Conservation (phyloP, 2,329 filamentous ascomycete genomes). For the Alternaria triticina region DNA sequence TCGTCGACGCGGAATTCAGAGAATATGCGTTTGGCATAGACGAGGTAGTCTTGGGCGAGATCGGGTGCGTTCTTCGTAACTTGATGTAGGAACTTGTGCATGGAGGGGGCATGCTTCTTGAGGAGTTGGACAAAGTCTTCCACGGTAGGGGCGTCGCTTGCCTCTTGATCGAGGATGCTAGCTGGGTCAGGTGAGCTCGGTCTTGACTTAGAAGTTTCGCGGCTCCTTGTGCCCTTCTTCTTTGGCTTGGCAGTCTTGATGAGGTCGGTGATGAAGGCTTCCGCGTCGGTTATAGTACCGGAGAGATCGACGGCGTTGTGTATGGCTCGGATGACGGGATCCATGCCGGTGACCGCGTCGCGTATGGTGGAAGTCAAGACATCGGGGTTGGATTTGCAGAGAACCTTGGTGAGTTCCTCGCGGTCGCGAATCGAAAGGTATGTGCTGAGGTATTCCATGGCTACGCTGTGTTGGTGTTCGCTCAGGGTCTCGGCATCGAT, state of each 20-base stretch:
- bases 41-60: slow-evolving; percentile 65
- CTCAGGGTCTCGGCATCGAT: slow-evolving; percentile 57
- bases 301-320: slow-evolving; percentile 75
- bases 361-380: slow-evolving; percentile 72
- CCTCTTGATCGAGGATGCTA: slow-evolving; percentile 28
- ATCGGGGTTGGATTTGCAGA: slow-evolving; percentile 74
- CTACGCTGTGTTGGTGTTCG: slow-evolving; percentile 67
- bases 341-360: slow-evolving; percentile 71
- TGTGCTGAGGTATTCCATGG: slow-evolving; percentile 73
- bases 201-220: slow-evolving; percentile 28
- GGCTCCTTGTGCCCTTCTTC: slow-evolving; percentile 36
- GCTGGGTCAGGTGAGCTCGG: slow-evolving; percentile 31
- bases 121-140: slow-evolving; percentile 75
- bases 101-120: slow-evolving; percentile 65
- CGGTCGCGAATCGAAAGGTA: slow-evolving; percentile 76
- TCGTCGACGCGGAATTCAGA: slow-evolving; percentile 59
- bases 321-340: slow-evolving; percentile 74
- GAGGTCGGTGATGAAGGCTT: slow-evolving; percentile 74
- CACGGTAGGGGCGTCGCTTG: slow-evolving; percentile 60
- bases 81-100: slow-evolving; percentile 75
- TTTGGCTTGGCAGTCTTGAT: slow-evolving; percentile 61
- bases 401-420: slow-evolving; percentile 69
- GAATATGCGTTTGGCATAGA: slow-evolving; percentile 66
- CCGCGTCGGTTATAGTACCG: slow-evolving; percentile 69
- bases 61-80: slow-evolving; percentile 72